Evolutionary conservation across 2,329 filamentous ascomycete species (phyloP).

Genomic region (Neofusicoccum laricinum): DNA sequence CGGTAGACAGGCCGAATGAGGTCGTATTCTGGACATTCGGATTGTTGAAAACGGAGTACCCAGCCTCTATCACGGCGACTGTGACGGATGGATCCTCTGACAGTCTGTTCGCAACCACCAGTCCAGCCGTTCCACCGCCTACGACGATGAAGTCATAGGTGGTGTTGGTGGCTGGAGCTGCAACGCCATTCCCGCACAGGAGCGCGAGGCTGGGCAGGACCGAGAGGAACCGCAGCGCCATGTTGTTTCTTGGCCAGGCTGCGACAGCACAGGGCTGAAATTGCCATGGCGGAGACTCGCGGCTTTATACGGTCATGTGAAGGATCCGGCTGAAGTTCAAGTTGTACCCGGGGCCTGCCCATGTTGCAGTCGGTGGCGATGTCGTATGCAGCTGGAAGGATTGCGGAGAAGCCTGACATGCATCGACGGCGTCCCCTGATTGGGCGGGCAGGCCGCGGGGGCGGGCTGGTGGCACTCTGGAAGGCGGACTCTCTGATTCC

Average conservation of each 20-base stretch:
- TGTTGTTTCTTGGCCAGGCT: neutral
- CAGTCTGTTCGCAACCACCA: slow-evolving; percentile 25
- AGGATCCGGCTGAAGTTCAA: neutral
- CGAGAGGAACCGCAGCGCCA: neutral
- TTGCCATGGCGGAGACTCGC: neutral
- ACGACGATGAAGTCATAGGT: slow-evolving; percentile 17
- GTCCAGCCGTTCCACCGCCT: slow-evolving; percentile 20
- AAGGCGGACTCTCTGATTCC: neutral
- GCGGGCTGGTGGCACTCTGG: neutral
- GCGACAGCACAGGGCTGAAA: too few relatives aligned
- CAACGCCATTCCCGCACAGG: neutral
- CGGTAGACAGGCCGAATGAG: slow-evolving; percentile 25
- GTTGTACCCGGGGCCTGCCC: neutral
- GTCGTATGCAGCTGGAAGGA: slow-evolving; percentile 3
- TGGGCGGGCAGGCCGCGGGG: neutral
- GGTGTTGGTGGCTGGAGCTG: neutral
- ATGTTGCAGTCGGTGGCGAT: neutral
- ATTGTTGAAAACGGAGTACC: slow-evolving; percentile 25
- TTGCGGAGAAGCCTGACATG: slow-evolving; percentile 2
- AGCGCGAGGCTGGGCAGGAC: neutral
- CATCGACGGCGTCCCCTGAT: neutral
- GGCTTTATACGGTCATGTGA: neutral
- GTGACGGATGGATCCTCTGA: slow-evolving; percentile 25
- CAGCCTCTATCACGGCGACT: slow-evolving; percentile 23
- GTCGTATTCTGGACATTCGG: slow-evolving; percentile 28